phyloP scores from a whole-genome alignment of 768 basidiomycete species.

The Boletus pseudopeckii region DNA sequence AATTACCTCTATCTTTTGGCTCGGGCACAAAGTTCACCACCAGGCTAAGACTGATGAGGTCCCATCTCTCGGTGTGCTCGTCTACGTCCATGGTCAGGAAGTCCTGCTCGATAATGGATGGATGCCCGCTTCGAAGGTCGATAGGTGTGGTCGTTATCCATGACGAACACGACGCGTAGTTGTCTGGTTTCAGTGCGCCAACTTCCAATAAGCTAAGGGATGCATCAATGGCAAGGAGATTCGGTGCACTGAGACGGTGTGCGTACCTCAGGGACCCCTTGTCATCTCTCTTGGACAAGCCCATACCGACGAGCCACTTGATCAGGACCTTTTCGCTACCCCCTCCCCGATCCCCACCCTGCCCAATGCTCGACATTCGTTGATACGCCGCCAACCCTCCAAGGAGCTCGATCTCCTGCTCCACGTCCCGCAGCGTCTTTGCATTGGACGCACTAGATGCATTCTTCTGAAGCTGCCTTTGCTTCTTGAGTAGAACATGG shows the following conservation, averaged over 20 bases:
- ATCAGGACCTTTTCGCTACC: constrained; percentile 83
- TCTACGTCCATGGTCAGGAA: constrained; percentile 62
- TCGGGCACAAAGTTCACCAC: constrained; percentile 88
- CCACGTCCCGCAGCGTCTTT: constrained; percentile 47
- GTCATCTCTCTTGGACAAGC: constrained; percentile 28
- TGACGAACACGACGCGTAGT: constrained; percentile 58
- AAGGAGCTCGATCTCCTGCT: constrained; percentile 58
- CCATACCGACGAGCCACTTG: constrained; percentile 64
- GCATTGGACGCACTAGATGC: constrained; percentile 13
- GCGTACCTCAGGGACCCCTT: constrained; percentile 33
- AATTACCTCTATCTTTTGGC: constrained; percentile 67
- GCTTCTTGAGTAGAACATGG: constrained; percentile 74
- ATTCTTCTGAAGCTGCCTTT: constrained; percentile 47
- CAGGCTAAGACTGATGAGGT: constrained; percentile 78
- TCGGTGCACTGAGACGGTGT: not conserved
- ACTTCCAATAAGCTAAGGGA: constrained; percentile 74
- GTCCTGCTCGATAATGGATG: constrained; percentile 80
- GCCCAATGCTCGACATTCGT: constrained; percentile 77
- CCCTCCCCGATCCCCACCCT: constrained; percentile 78
- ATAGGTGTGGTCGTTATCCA: constrained; percentile 80
- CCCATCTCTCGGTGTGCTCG: constrained; percentile 59
- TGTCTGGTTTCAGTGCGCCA: constrained; percentile 82
- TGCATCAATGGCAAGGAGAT: not conserved
- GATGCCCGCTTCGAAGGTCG: constrained; percentile 82
- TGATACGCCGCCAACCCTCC: constrained; percentile 84